phyloP scores from a whole-genome alignment of 2,329 filamentous ascomycete species.

The Apiospora hydei region DNA sequence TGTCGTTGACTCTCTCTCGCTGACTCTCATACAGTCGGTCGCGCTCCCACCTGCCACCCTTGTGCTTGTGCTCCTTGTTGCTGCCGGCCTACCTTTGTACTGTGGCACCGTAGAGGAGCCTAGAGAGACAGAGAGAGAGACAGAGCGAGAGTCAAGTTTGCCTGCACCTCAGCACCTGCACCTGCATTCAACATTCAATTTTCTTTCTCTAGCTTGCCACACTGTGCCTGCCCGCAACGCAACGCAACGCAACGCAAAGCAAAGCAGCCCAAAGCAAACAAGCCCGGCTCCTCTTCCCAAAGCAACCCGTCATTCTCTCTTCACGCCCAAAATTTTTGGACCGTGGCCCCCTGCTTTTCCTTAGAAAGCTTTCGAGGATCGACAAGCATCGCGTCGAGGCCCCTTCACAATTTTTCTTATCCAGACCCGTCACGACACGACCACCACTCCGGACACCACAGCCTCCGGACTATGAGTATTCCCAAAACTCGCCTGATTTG shows the following conservation, averaged over 20 bases:
- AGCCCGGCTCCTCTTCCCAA: conserved; percentile 12
- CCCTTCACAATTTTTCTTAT: conserved; percentile 15
- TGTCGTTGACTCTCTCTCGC: background rate
- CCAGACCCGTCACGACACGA: conserved; percentile 2
- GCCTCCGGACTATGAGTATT: conserved; percentile 13
- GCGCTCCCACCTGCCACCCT: background rate
- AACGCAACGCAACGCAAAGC: background rate
- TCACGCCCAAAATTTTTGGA: conserved; percentile 22
- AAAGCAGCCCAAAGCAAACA: conserved; percentile 17
- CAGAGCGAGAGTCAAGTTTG: background rate
- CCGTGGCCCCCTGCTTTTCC: conserved; percentile 23
- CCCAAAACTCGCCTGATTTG: background rate
- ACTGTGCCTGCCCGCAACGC: background rate
- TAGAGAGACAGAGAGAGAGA: background rate
- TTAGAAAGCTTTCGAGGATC: conserved; percentile 21
- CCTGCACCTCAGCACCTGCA: background rate
- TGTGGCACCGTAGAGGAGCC: background rate
- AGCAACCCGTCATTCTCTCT: conserved; percentile 13
- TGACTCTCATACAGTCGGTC: too few species aligned
- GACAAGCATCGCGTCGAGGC: conserved; percentile 22
- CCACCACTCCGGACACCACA: background rate
- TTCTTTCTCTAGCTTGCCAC: background rate
- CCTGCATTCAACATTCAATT: background rate
- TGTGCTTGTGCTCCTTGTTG: background rate
- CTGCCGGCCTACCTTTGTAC: too few species aligned